A percentile compares a stretch with the other conserved stretches of the same genome.
Evolutionary conservation across 1,284 basidiomycete species (phyloP).

Genomic region (Austroboletus sp.): DNA sequence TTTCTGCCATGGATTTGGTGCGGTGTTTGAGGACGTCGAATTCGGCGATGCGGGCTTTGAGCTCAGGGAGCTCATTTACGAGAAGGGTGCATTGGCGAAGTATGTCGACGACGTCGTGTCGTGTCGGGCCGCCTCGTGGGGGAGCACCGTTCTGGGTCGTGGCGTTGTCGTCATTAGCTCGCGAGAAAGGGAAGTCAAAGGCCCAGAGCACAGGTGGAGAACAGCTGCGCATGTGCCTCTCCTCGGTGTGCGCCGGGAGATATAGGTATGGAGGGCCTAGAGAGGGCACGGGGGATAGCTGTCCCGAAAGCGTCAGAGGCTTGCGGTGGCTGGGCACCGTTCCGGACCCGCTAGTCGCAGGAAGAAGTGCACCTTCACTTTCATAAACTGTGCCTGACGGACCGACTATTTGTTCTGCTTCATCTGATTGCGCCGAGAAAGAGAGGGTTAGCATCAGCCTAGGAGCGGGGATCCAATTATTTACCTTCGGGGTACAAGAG

Average conservation of each 20-base stretch:
- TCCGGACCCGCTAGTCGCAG: not conserved
- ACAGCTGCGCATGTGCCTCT: not conserved
- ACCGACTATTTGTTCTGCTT: slow-evolving; percentile 1
- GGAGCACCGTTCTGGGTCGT: too few relatives aligned
- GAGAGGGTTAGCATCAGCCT: slow-evolving; percentile 1
- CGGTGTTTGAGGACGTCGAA: not conserved
- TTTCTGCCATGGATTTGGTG: not conserved
- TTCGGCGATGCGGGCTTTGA: not conserved
- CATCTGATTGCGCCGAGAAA: slow-evolving; percentile 7
- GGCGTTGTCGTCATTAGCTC: not conserved
- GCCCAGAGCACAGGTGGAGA: not conserved
- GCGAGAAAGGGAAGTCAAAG: not conserved
- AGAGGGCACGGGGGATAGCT: not conserved
- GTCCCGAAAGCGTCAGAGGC: not conserved
- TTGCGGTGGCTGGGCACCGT: not conserved
- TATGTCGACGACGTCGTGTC: not conserved
- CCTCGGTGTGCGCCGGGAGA: not conserved
- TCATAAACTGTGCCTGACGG: slow-evolving; percentile 1
- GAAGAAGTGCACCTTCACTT: not conserved
- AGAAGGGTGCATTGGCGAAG: not conserved
- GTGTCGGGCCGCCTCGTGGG: not conserved
- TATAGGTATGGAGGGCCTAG: not conserved
- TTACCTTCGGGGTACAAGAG: slow-evolving; percentile 8
- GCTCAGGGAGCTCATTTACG: not conserved
- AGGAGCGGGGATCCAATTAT: not conserved